Conservation (phyloP, 2,329 filamentous ascomycete genomes). For the Amphichorda felina region DNA sequence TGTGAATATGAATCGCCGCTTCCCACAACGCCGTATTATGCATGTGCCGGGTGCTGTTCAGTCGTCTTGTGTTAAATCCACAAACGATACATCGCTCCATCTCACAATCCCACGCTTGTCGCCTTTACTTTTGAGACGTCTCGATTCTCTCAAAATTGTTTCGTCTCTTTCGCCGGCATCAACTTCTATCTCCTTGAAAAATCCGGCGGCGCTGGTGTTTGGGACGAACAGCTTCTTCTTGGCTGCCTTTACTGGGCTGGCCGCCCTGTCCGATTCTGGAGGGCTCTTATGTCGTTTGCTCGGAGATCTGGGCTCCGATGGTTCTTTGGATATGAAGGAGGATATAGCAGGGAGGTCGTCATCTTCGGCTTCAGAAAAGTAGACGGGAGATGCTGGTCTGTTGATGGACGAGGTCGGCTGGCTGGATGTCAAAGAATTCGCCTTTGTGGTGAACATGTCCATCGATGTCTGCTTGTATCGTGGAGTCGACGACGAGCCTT, state of each 20-base stretch:
- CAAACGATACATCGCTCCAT: conserved; percentile 4
- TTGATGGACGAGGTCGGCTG: neutral
- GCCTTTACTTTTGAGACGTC: conserved; percentile 1
- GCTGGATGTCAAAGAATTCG: neutral
- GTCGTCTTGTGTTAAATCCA: conserved; percentile 5
- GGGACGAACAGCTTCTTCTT: conserved; percentile 28
- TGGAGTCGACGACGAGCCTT: neutral
- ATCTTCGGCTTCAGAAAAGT: conserved; percentile 3
- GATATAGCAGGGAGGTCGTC: conserved; percentile 1
- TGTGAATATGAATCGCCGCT: no score
- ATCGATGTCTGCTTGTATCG: conserved; percentile 20
- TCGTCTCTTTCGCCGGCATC: conserved; percentile 1
- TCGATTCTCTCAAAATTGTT: neutral
- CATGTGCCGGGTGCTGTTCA: neutral
- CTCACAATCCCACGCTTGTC: neutral
- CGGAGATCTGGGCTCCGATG: neutral
- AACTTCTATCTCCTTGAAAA: conserved; percentile 17
- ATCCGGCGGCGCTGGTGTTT: conserved; percentile 22
- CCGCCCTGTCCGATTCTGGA: neutral
- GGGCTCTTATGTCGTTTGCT: conserved; percentile 1
- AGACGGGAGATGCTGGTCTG: no score
- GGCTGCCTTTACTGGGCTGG: conserved; percentile 3
- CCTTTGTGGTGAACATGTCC: conserved; percentile 12
- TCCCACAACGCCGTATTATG: neutral
- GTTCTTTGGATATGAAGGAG: neutral